phyloP scores from a whole-genome alignment of 108 stramenopile species.

The Cyclotella choctawhatcheeana region DNA sequence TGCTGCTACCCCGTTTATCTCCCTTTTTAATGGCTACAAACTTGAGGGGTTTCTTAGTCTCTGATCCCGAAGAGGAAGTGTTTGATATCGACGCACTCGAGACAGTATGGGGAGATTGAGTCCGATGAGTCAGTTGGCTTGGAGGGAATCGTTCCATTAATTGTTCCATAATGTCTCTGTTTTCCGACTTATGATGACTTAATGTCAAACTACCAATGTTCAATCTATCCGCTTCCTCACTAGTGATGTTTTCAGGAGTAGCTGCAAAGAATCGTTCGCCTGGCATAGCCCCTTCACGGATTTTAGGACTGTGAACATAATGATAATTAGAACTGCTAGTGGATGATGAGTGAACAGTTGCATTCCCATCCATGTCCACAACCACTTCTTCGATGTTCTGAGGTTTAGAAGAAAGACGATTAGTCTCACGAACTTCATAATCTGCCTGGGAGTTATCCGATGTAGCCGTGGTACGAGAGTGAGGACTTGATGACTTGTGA shows the following conservation, averaged over 20 bases:
- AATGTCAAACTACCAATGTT: constrained; percentile 8
- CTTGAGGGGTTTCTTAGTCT: constrained; percentile 39
- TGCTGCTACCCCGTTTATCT: constrained; percentile 4
- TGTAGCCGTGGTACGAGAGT: constrained; percentile 19
- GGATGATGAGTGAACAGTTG: constrained; percentile 44
- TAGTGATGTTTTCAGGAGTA: neutral
- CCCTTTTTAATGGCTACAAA: constrained; percentile 31
- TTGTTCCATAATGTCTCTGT: neutral
- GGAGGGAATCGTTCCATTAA: neutral
- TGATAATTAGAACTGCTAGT: constrained; percentile 42
- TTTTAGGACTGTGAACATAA: constrained; percentile 28
- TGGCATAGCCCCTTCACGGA: constrained; percentile 43
- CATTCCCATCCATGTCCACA: constrained; percentile 31
- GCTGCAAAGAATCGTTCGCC: constrained; percentile 30
- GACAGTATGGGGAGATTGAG: constrained; percentile 43
- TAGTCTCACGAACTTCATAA: constrained; percentile 42
- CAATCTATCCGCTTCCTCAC: neutral
- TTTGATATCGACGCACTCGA: constrained; percentile 43
- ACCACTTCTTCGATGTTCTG: constrained; percentile 19
- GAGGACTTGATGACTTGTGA: constrained; percentile 8
- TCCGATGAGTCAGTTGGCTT: neutral
- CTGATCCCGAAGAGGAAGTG: constrained; percentile 36
- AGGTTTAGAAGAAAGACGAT: constrained; percentile 12
- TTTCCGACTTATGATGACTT: neutral
- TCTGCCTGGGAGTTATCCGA: constrained; percentile 20